A percentile compares a stretch with the other conserved stretches of the same genome.
phyloP scores from a whole-genome alignment of 345 rosid genomes.

The Ceriops zippeliana region DNA sequence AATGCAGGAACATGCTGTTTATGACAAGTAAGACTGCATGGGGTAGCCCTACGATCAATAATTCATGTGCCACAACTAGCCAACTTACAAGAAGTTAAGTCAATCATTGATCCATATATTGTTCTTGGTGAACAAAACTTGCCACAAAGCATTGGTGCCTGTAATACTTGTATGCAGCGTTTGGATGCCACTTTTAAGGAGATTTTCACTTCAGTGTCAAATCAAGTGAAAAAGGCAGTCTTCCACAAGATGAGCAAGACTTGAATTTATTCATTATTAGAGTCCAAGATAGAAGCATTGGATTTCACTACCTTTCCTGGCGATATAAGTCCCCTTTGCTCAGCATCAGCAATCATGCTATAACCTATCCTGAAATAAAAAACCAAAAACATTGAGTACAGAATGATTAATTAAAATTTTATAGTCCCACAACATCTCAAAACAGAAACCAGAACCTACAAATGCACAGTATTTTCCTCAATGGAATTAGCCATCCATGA shows the following conservation, averaged over 20 bases:
- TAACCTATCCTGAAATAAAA: constrained; percentile 30
- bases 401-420: neutral
- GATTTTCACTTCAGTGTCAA: neutral
- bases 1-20: neutral
- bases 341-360: constrained; percentile 33
- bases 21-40: neutral
- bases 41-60: neutral
- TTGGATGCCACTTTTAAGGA: neutral
- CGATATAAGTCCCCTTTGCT: constrained; percentile 25
- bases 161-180: neutral
- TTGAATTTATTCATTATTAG: neutral
- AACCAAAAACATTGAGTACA: constrained; percentile 1
- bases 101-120: neutral
- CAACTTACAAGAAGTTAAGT: too few relatives aligned
- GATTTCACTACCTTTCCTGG: constrained; percentile 31
- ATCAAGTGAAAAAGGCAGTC: constrained; percentile 1
- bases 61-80: neutral
- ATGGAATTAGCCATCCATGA: neutral
- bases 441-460: neutral
- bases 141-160: neutral
- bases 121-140: neutral
- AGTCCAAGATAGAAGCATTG: neutral
- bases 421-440: neutral
- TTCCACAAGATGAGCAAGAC: neutral
- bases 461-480: neutral